Evolutionary conservation across 768 basidiomycete species (phyloP).

Genomic region (Boletus huronensis): DNA sequence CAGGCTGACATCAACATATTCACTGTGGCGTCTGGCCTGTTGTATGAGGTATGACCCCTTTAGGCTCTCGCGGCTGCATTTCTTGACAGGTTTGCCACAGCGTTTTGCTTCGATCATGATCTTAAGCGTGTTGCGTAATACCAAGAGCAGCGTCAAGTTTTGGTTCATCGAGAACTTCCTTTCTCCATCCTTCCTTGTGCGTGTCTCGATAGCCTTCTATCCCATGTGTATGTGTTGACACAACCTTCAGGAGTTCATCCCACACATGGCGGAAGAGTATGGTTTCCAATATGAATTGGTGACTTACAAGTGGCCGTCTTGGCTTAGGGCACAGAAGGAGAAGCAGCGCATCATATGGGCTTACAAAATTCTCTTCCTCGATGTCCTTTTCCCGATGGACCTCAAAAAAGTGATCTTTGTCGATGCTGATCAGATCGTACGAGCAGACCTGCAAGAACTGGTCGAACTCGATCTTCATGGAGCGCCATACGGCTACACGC

Average conservation of each 20-base stretch:
- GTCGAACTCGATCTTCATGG: constrained; percentile 92
- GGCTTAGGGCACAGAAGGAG: constrained; percentile 95
- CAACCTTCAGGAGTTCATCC: constrained; percentile 78
- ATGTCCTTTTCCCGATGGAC: constrained; percentile 98
- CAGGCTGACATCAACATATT: constrained; percentile 98
- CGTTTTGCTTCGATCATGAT: constrained; percentile 99
- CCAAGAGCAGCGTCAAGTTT: constrained; percentile 93
- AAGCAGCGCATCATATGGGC: constrained; percentile 99
- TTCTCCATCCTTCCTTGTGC: constrained; percentile 90
- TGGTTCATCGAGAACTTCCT: constrained; percentile 99
- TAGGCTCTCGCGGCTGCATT: background rate
- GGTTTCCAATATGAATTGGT: constrained; percentile 95
- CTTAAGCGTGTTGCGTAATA: constrained; percentile 90
- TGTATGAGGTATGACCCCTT: constrained; percentile 77
- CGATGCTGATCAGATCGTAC: constrained; percentile 96
- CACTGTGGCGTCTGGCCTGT: constrained; percentile 93
- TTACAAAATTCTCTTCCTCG: constrained; percentile 98
- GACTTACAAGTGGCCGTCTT: constrained; percentile 99
- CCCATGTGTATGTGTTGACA: background rate
- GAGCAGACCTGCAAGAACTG: constrained; percentile 91
- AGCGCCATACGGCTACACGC: constrained; percentile 93
- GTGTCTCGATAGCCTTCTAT: constrained; percentile 20
- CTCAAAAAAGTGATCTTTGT: constrained; percentile 99
- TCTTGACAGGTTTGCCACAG: constrained; percentile 38
- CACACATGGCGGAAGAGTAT: constrained; percentile 87